A percentile compares a stretch with the other conserved stretches of the same genome.
Conservation (phyloP, 306 rosid species). For the Psophocarpus tetragonolobus region DNA sequence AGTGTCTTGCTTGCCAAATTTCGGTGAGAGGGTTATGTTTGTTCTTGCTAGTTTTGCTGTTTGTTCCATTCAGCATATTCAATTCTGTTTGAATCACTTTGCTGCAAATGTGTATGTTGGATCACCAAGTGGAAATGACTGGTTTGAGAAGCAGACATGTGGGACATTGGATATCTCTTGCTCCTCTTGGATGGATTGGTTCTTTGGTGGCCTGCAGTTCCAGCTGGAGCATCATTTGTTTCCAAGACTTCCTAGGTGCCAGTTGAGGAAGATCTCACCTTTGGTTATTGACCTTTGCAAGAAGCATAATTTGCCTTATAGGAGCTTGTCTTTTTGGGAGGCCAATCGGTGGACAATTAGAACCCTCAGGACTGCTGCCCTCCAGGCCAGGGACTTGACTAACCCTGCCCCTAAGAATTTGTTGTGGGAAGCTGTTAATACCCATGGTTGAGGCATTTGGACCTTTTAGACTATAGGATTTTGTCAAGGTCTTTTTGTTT, state of each 20-base stretch:
- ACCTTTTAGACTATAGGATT: conserved; percentile 4
- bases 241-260: conserved; percentile 57
- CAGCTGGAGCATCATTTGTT: conserved; percentile 62
- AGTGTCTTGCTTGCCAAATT: conserved; percentile 55
- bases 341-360: conserved; percentile 53
- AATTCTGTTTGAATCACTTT: conserved; percentile 67
- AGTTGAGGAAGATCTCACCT: conserved; percentile 60
- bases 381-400: conserved; percentile 39
- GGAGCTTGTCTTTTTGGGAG: conserved; percentile 54
- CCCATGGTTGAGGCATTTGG: conserved; percentile 45
- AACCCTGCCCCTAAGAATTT: conserved; percentile 49
- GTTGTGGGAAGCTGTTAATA: conserved; percentile 69
- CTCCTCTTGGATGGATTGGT: conserved; percentile 64
- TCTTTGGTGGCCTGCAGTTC: conserved; percentile 66
- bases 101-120: conserved; percentile 57
- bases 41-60: conserved; percentile 56
- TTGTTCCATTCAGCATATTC: conserved; percentile 59
- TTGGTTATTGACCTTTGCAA: conserved; percentile 56
- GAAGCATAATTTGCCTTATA: conserved; percentile 65
- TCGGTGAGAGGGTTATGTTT: conserved; percentile 60
- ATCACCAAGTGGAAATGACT: conserved; percentile 53
- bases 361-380: conserved; percentile 53
- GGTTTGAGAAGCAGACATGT: conserved; percentile 63
- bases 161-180: conserved; percentile 61
- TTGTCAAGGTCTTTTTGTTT: neutral